phyloP scores from a whole-genome alignment of 2,329 filamentous ascomycete genomes.

The Ilyonectria mors-panacis region DNA sequence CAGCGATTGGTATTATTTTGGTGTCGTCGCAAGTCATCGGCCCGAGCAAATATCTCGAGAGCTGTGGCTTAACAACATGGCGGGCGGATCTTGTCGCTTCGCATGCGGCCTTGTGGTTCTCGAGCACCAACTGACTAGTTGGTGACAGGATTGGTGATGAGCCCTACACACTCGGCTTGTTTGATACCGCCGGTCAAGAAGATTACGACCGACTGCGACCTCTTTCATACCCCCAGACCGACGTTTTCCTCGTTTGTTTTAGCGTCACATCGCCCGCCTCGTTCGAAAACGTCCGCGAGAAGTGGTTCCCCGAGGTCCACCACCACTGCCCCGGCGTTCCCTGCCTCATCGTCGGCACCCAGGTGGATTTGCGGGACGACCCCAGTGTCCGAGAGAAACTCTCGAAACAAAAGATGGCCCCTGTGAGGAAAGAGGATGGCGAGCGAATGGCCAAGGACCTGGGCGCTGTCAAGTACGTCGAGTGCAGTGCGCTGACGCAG shows the following conservation, averaged over 20 bases:
- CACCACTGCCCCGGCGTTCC: conserved; percentile 98
- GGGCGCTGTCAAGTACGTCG: conserved; percentile 98
- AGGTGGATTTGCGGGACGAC: conserved; percentile 96
- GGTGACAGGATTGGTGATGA: conserved; percentile 93
- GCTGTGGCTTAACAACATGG: conserved; percentile 9
- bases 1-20: conserved; percentile 26
- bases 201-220: conserved; percentile 86
- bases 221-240: conserved; percentile 97
- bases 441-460: conserved; percentile 97
- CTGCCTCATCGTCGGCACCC: conserved; percentile 97
- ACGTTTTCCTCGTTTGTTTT: conserved; percentile 99
- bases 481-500: conserved; percentile 97
- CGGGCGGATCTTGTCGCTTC: conserved; percentile 23
- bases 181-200: conserved; percentile 79
- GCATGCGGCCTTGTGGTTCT: not conserved
- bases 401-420: conserved; percentile 94
- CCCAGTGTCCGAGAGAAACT: conserved; percentile 90
- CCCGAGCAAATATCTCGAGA: conserved; percentile 15
- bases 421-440: conserved; percentile 92
- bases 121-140: conserved; percentile 38
- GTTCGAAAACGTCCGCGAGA: conserved; percentile 99
- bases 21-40: conserved; percentile 22
- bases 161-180: conserved; percentile 96
- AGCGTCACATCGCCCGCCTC: conserved; percentile 97
- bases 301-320: conserved; percentile 99